Evolutionary conservation across 495 filamentous ascomycete genomes (phyloP).

Genomic region (Neurospora sp.): DNA sequence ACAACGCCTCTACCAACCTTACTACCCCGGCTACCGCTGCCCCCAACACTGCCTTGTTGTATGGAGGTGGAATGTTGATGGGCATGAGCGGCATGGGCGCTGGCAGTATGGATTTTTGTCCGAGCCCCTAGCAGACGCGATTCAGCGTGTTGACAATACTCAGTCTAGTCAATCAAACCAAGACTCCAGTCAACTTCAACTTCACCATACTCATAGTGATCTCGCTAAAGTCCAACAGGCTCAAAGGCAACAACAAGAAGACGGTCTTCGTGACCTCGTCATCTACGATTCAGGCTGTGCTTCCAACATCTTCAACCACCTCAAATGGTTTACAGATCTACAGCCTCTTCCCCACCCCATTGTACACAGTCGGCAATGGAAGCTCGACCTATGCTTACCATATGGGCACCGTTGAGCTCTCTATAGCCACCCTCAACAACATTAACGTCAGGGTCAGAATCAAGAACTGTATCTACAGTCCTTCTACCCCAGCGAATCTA

Average conservation of each 20-base stretch:
- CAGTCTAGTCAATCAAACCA: no score
- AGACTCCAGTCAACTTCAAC: no score
- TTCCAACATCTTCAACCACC: not conserved
- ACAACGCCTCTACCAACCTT: no score
- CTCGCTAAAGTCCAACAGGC: not conserved
- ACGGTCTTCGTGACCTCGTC: not conserved
- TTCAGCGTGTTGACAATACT: no score
- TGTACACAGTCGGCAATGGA: not conserved
- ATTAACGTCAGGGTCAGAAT: not conserved
- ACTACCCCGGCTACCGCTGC: no score
- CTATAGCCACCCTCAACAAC: not conserved
- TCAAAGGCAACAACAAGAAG: not conserved
- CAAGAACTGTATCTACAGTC: not conserved
- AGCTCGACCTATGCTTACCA: not conserved
- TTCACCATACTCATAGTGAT: not conserved
- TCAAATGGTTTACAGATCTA: not conserved
- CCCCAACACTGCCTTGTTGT: no score
- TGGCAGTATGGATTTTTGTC: no score
- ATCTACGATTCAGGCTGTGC: not conserved
- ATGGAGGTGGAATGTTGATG: no score
- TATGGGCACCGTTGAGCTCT: not conserved
- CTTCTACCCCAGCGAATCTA: not conserved
- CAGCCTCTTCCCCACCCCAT: not conserved
- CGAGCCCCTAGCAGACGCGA: no score
- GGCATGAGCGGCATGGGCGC: no score